phyloP scores from a whole-genome alignment of 257 asterid species.

The Oldenlandia corymbosa region DNA sequence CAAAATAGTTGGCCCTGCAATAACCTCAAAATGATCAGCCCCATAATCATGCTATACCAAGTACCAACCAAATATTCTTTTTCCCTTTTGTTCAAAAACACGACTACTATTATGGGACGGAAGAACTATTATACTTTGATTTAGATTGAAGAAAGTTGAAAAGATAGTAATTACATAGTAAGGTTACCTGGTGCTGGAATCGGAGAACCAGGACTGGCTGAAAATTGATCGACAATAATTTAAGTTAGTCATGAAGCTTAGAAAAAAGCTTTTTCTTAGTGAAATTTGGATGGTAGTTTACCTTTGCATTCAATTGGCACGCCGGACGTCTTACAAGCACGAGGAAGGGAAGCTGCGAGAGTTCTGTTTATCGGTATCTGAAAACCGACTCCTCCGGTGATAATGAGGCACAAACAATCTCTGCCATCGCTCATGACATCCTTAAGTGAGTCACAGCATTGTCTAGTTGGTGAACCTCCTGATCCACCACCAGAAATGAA shows the following conservation, averaged over 20 bases:
- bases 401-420: constrained; percentile 61
- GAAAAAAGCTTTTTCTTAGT: neutral
- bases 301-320: constrained; percentile 76
- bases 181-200: constrained; percentile 63
- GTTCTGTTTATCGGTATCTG: constrained; percentile 53
- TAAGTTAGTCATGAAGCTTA: neutral
- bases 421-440: constrained; percentile 56
- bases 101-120: too few species aligned
- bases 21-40: neutral
- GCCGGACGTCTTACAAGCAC: constrained; percentile 60
- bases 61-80: too few species aligned
- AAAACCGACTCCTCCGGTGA: constrained; percentile 53
- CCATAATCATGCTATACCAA: too few species aligned
- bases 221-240: neutral
- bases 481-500: constrained; percentile 33
- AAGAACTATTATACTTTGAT: too few species aligned
- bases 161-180: too few species aligned
- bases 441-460: constrained; percentile 64
- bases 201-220: constrained; percentile 37
- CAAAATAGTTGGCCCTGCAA: constrained; percentile 14
- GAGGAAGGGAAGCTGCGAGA: constrained; percentile 61
- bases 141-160: neutral
- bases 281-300: constrained; percentile 8
- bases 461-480: constrained; percentile 46
- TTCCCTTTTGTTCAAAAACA: too few species aligned